Evolutionary conservation across 768 basidiomycete genomes (phyloP), one percentile per base, ranked within the genome.

Genomic region (Collybia mongolica): DNA sequence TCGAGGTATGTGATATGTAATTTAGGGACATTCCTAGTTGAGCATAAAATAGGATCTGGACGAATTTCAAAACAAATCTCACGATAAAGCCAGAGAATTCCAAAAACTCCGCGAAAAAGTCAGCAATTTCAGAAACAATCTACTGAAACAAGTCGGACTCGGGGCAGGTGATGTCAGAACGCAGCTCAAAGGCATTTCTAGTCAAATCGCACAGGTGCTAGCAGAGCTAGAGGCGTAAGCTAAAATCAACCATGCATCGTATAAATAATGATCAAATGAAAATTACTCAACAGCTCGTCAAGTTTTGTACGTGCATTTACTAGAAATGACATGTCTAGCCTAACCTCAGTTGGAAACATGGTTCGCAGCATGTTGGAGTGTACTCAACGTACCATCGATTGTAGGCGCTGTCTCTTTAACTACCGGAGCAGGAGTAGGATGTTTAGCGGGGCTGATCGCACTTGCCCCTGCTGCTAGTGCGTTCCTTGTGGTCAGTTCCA

Each of bases 61-160:
- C 12, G 46, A 48, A 14, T 39, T 48, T 20, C 37, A 48, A 26
- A 4, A 18, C 26, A 20, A 39, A 24, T 18, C 37, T 18, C 38
- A 26, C 28, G 46, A 39, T 38, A 48, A 48, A 39, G 37, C 36
- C 5, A 38, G 37, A 38, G 37, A 48, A 38, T 48, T 48, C 39
- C 20, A 37, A 12, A n/a, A 29, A 19, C 46, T 48, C 6, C 37
- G 46, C 14, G 12, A 48, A n/a, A 24, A 26, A 36, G 26, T 48
- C 15, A 39, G 7, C 3, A 48, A 48, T 29, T 48, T 48, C 14
- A 48, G 18, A 15, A 40, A 35, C 18, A 39, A 26, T 18, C 36
- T 48, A 5, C 17, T 39, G 19, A 39, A 18, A 7, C 22, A 39
- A 20, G 36, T 38, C 19, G 17, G 9, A 28, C 44, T 14, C 11